phyloP scores from a whole-genome alignment of 176 grass and related monocot species.

The Oryza punctata region DNA sequence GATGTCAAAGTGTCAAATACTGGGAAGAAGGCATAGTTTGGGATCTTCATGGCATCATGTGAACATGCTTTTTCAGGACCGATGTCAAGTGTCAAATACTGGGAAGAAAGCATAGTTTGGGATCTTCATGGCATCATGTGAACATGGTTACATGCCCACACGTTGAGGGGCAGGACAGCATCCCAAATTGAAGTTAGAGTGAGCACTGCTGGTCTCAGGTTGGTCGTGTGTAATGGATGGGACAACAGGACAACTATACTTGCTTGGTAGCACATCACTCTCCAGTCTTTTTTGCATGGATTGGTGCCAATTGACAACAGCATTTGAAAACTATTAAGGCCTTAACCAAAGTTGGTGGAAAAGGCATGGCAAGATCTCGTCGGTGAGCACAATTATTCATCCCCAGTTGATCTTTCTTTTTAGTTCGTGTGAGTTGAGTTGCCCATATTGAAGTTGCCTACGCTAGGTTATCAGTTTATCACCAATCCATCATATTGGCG shows the following conservation, averaged over 20 bases:
- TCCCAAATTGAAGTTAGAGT: conserved; percentile 3
- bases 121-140: too few species aligned
- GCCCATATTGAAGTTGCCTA: background rate
- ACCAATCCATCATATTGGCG: too few species aligned
- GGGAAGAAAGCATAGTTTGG: too few species aligned
- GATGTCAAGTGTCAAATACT: too few species aligned
- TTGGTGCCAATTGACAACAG: background rate
- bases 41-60: too few species aligned
- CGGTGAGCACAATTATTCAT: conserved; percentile 1
- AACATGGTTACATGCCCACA: too few species aligned
- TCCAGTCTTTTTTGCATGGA: conserved; percentile 6
- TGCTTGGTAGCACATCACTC: conserved; percentile 45
- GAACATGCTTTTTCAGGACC: too few species aligned
- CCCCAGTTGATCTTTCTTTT: background rate
- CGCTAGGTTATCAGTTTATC: too few species aligned
- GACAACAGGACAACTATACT: background rate
- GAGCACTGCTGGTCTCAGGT: background rate
- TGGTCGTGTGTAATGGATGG: background rate
- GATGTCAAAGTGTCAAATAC: too few species aligned
- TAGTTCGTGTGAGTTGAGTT: background rate
- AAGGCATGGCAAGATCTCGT: conserved; percentile 14
- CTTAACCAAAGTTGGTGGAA: background rate
- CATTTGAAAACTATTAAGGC: background rate
- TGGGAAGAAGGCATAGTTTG: too few species aligned
- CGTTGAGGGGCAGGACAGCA: background rate